Evolutionary conservation across 2,329 filamentous ascomycete species (phyloP).

Genomic region (Coniochaeta sp.): DNA sequence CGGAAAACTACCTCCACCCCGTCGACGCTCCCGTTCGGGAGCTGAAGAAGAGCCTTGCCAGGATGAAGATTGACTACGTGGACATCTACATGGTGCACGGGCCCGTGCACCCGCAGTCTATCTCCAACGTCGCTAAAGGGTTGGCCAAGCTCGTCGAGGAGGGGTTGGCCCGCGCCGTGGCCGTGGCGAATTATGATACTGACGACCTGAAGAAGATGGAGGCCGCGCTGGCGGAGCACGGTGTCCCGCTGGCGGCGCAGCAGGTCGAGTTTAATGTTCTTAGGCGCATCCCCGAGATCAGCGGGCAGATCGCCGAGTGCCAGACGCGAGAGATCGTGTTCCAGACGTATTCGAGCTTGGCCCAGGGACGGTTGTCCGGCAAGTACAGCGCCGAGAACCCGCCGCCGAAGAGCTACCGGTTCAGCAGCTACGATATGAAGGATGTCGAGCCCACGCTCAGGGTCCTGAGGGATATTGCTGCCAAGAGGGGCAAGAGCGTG

Average conservation of each 20-base stretch:
- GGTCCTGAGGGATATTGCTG: conserved; percentile 26
- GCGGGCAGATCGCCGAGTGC: conserved; percentile 30
- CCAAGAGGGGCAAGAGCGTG: conserved; percentile 22
- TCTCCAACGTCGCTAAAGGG: conserved; percentile 30
- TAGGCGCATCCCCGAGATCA: conserved; percentile 30
- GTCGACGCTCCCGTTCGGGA: conserved; percentile 20
- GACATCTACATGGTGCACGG: conserved; percentile 31
- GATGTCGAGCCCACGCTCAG: conserved; percentile 29
- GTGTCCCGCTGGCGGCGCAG: conserved; percentile 32
- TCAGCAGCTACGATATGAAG: conserved; percentile 35
- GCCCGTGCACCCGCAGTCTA: conserved; percentile 29
- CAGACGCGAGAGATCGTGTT: conserved; percentile 31
- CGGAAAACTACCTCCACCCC: conserved; percentile 23
- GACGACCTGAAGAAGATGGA: conserved; percentile 34
- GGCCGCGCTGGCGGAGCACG: conserved; percentile 28
- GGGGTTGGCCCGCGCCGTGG: conserved; percentile 31
- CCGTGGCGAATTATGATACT: conserved; percentile 34
- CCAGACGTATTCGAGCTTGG: conserved; percentile 32
- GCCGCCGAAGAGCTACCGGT: conserved; percentile 27
- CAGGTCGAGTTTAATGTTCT: conserved; percentile 37
- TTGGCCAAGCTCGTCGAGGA: conserved; percentile 33
- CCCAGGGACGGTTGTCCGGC: conserved; percentile 21
- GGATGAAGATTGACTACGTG: conserved; percentile 28
- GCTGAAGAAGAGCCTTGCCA: conserved; percentile 27
- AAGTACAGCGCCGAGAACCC: conserved; percentile 27